phyloP scores from a whole-genome alignment of 352 stramenopile genomes.

The Phytophthora pinifolia region DNA sequence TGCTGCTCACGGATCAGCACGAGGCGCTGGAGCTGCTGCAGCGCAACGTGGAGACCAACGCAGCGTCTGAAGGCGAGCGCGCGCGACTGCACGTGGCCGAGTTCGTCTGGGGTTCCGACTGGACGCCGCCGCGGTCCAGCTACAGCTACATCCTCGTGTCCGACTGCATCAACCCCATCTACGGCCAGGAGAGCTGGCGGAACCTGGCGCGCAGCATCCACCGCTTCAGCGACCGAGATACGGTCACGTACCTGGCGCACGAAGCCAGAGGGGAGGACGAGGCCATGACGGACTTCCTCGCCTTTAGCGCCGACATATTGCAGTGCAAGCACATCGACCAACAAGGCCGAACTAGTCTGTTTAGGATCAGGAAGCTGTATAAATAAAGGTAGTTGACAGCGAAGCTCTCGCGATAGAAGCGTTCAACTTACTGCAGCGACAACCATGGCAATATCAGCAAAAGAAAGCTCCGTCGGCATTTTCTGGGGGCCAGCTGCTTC shows the following conservation, averaged over 20 bases:
- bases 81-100: constrained; percentile 45
- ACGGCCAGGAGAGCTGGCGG: constrained; percentile 76
- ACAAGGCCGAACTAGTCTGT: constrained; percentile 47
- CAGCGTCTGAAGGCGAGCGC: constrained; percentile 35
- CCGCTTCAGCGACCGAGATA: constrained; percentile 49
- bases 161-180: constrained; percentile 88
- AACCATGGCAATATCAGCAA: constrained; percentile 4
- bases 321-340: constrained; percentile 40
- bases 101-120: constrained; percentile 61
- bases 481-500: constrained; percentile 29
- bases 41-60: constrained; percentile 60
- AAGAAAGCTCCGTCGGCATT: constrained; percentile 22
- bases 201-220: constrained; percentile 71
- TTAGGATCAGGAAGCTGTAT: constrained; percentile 45
- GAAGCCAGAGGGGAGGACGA: constrained; percentile 74
- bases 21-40: constrained; percentile 67
- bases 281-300: constrained; percentile 69
- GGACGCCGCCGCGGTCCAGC: constrained; percentile 25
- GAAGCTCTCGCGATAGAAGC: no score
- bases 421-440: constrained; percentile 1
- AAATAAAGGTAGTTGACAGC: constrained; percentile 15
- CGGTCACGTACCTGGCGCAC: constrained; percentile 71
- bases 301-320: constrained; percentile 46
- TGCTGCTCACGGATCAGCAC: constrained; percentile 73
- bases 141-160: constrained; percentile 77